Percentiles rank a stretch among this genome's conserved stretches.
Conservation (phyloP, 139 green algal species). For the Ettlia oleoabundans region DNA sequence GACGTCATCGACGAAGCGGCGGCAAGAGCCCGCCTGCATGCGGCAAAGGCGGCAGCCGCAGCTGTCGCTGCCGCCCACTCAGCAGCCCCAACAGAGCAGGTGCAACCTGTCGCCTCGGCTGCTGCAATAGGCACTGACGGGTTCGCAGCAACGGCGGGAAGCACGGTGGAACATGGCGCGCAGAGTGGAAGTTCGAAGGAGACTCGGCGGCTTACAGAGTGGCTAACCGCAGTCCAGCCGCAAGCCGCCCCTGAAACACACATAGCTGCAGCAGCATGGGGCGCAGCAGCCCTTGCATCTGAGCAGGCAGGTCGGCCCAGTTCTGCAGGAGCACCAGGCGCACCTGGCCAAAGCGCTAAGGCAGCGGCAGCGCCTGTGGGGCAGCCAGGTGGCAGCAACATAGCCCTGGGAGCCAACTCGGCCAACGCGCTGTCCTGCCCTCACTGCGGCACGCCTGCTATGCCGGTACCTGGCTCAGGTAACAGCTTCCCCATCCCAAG, state of each 20-base stretch:
- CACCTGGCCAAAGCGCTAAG: too few relatives aligned
- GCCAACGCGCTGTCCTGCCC: conserved; percentile 39
- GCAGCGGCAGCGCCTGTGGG: background rate
- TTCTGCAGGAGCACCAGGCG: too few relatives aligned
- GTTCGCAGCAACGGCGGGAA: background rate
- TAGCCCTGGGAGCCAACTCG: background rate
- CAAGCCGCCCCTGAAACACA: background rate
- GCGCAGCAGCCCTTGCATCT: background rate
- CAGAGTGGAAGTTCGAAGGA: too few relatives aligned
- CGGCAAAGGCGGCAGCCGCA: background rate
- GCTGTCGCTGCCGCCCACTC: background rate
- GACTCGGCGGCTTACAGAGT: conserved; percentile 7
- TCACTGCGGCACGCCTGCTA: conserved; percentile 42
- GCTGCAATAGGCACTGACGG: background rate
- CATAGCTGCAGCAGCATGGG: background rate
- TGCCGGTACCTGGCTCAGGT: conserved; percentile 4
- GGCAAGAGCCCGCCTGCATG: conserved; percentile 7
- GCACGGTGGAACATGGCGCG: too few relatives aligned
- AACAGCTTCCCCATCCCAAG: too few relatives aligned
- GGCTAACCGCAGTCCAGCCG: background rate
- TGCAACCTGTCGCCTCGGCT: background rate
- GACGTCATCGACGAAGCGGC: conserved; percentile 90
- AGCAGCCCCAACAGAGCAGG: background rate
- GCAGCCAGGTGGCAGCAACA: conserved; percentile 8
- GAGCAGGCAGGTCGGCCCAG: too few relatives aligned